Percentiles rank a stretch among this genome's conserved stretches.
Evolutionary conservation across 2,329 filamentous ascomycete species (phyloP).

Genomic region (Nemania sp.): DNA sequence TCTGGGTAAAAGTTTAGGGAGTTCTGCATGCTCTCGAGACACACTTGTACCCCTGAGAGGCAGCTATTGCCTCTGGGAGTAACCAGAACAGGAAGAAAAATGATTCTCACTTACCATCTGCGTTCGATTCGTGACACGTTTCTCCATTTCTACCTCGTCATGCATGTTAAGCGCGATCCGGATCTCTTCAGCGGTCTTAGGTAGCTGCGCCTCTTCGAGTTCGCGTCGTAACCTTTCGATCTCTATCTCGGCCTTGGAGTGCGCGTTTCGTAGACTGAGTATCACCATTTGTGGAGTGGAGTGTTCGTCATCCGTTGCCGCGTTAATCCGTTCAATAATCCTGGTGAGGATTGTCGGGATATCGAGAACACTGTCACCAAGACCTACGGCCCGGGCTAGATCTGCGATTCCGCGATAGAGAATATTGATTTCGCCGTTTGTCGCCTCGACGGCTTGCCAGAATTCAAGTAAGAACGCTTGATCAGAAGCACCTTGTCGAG

Average conservation of each 20-base stretch:
- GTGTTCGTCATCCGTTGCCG: background rate
- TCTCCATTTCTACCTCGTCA: constrained; percentile 25
- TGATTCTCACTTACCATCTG: no score
- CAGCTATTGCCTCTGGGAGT: no score
- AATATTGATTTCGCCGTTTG: constrained; percentile 2
- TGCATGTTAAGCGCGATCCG: constrained; percentile 3
- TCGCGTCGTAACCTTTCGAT: constrained; percentile 13
- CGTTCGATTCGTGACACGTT: constrained; percentile 17
- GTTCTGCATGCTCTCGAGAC: no score
- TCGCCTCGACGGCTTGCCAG: constrained; percentile 20
- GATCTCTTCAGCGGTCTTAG: constrained; percentile 17
- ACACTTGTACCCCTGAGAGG: no score
- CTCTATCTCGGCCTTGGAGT: constrained; percentile 11
- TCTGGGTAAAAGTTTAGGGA: no score
- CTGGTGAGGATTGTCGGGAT: constrained; percentile 7
- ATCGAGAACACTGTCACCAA: constrained; percentile 4
- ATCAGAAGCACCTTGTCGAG: background rate
- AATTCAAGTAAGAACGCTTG: background rate
- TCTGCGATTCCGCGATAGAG: constrained; percentile 14
- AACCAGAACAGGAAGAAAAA: no score
- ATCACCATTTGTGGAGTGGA: background rate
- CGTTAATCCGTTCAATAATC: constrained; percentile 9
- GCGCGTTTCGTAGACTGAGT: background rate
- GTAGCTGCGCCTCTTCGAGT: background rate
- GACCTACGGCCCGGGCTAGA: constrained; percentile 8